Evolutionary conservation across 108 stramenopile species (phyloP).

Genomic region (Schizochytrium sp.): DNA sequence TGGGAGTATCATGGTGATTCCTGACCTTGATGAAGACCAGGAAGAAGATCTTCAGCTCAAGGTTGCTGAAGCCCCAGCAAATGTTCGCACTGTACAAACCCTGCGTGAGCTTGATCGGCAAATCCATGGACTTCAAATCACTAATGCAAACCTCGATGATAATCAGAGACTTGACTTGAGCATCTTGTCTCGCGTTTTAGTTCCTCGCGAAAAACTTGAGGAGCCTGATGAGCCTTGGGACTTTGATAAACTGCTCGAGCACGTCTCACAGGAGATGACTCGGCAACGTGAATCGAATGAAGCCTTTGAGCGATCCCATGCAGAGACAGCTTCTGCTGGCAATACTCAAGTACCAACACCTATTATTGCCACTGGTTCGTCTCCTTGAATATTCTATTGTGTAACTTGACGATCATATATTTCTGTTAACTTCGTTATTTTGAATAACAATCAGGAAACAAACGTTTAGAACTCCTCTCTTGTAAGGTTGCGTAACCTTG

Average conservation of each 20-base stretch:
- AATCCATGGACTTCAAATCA: constrained; percentile 48
- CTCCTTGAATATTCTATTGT: no score
- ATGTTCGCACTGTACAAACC: constrained; percentile 35
- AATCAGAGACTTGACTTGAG: constrained; percentile 38
- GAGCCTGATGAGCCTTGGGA: constrained; percentile 56
- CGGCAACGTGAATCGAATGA: constrained; percentile 19
- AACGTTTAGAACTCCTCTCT: no score
- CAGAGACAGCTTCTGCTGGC: background rate
- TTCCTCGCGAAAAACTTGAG: constrained; percentile 27
- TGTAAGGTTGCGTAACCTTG: no score
- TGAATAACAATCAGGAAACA: no score
- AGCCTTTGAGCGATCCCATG: constrained; percentile 32
- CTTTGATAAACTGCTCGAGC: constrained; percentile 42
- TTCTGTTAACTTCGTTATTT: no score
- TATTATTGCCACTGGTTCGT: no score
- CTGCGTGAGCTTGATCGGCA: constrained; percentile 49
- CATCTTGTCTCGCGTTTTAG: constrained; percentile 47
- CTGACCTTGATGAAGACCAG: constrained; percentile 50
- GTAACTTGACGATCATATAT: no score
- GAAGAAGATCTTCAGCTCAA: constrained; percentile 49
- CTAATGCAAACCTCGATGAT: background rate
- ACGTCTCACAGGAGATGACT: constrained; percentile 41
- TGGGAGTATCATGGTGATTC: constrained; percentile 22
- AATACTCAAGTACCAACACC: no score
- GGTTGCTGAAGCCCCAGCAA: constrained; percentile 34